These are phyloP conservation scores for Fraxinus anomala DNA, from an alignment of 257 asterid genomes.

Conservation along the genomic window DNA sequence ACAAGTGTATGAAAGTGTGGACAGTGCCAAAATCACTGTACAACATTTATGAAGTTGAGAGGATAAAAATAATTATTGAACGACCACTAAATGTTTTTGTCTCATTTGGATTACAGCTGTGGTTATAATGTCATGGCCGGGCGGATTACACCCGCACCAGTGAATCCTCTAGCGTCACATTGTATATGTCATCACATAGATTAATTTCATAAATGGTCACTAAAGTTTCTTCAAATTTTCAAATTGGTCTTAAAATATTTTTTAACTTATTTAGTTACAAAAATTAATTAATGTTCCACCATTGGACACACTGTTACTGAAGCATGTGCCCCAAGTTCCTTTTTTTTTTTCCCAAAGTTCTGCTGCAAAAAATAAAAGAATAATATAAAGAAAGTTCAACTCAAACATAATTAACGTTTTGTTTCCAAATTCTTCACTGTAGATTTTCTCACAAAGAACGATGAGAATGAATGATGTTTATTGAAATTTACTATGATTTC, in stretches of 20 bases:
- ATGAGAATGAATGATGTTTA: background rate
- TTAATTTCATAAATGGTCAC: background rate
- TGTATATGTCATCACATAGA: background rate
- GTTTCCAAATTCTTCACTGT: background rate
- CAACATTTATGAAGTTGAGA: background rate
- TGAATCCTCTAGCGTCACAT: background rate
- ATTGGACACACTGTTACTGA: background rate
- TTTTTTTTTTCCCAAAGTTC: too few relatives aligned
- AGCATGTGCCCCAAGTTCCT: background rate
- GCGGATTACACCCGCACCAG: background rate
- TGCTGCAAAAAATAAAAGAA: background rate
- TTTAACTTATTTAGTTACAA: too few relatives aligned
- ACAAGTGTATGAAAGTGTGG: background rate
- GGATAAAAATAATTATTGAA: background rate
- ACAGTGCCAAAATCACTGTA: background rate
- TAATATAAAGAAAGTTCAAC: background rate
- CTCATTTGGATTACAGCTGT: background rate
- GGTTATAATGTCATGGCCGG: background rate
- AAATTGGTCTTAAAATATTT: background rate
- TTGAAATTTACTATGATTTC: background rate
- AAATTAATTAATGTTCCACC: background rate
- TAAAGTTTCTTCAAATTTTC: background rate
- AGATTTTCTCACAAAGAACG: background rate
- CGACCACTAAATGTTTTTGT: background rate
- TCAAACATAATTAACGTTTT: background rate